Evolutionary conservation across 495 filamentous ascomycete species (phyloP).

Genomic region (Aspergillus campestris): DNA sequence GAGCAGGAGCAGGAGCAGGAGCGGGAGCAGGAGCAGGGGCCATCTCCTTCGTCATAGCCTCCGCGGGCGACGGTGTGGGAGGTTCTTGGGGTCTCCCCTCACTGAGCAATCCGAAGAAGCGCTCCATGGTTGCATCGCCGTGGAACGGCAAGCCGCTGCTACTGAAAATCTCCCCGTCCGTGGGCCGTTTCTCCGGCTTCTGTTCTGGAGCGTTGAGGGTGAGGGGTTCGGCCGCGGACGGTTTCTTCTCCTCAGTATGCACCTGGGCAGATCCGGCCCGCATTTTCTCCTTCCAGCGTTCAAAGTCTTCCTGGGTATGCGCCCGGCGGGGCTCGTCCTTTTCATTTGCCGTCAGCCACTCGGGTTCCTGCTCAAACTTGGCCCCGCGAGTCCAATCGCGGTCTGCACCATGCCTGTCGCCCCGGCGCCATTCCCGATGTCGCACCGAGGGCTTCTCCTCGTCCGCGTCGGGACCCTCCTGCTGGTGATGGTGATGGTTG

Average conservation of each 20-base stretch:
- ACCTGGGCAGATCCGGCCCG: constrained; percentile 49
- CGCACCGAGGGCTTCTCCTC: constrained; percentile 44
- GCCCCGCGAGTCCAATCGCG: constrained; percentile 50
- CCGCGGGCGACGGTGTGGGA: neutral
- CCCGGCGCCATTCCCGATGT: constrained; percentile 57
- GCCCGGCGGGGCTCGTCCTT: constrained; percentile 57
- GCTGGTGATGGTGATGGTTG: constrained; percentile 7
- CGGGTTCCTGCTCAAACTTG: constrained; percentile 67
- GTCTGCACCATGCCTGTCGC: constrained; percentile 48
- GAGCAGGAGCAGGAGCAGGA: too few species aligned
- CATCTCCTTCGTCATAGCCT: neutral
- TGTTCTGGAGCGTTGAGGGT: constrained; percentile 10
- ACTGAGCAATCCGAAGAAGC: constrained; percentile 67
- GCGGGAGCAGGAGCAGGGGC: neutral
- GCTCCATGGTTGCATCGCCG: constrained; percentile 61
- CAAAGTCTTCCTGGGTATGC: constrained; percentile 85
- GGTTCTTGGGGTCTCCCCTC: constrained; percentile 12
- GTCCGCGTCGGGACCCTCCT: constrained; percentile 49
- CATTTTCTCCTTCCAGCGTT: constrained; percentile 91
- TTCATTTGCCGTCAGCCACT: constrained; percentile 74
- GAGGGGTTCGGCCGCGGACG: constrained; percentile 21
- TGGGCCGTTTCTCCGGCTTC: constrained; percentile 25
- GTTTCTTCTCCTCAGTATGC: constrained; percentile 41
- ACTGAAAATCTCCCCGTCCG: constrained; percentile 33
- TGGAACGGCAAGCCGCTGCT: constrained; percentile 28